Evolutionary conservation across 306 rosid species (phyloP).

Genomic region (Ceratonia siliqua): DNA sequence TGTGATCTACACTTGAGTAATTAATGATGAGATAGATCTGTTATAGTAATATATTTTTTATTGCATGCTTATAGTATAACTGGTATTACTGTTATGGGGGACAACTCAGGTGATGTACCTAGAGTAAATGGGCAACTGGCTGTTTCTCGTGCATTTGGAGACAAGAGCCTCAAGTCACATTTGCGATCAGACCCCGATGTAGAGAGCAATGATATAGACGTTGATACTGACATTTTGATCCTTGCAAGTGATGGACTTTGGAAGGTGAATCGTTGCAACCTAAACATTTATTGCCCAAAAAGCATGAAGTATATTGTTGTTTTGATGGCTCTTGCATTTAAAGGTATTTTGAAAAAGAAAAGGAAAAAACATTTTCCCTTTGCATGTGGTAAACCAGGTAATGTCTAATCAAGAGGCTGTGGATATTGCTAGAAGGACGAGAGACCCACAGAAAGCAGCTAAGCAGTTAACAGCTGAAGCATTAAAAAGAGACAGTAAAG

Average conservation of each 20-base stretch:
- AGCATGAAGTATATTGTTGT: slow-evolving; percentile 6
- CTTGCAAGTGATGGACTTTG: slow-evolving; percentile 94
- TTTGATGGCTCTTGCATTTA: slow-evolving; percentile 10
- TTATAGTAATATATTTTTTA: neutral
- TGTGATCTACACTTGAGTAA: neutral
- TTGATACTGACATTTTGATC: slow-evolving; percentile 56
- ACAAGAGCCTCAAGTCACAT: slow-evolving; percentile 90
- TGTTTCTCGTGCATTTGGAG: slow-evolving; percentile 95
- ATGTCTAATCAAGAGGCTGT: slow-evolving; percentile 90
- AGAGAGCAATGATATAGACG: slow-evolving; percentile 40
- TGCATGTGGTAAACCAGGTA: slow-evolving; percentile 59
- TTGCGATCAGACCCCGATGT: slow-evolving; percentile 86
- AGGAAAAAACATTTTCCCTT: neutral
- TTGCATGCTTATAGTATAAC: slow-evolving; percentile 6
- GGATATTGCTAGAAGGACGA: slow-evolving; percentile 70
- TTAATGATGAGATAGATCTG: neutral
- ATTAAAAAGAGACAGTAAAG: slow-evolving; percentile 81
- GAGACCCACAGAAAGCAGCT: slow-evolving; percentile 77
- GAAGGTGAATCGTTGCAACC: slow-evolving; percentile 62
- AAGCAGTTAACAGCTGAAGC: slow-evolving; percentile 80
- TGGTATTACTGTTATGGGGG: neutral
- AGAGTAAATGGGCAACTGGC: slow-evolving; percentile 96
- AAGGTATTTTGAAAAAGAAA: neutral
- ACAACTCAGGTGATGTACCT: slow-evolving; percentile 76
- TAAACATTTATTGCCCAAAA: neutral